Conservation (phyloP, 768 basidiomycete genomes). For the Naganishia antarctica region DNA sequence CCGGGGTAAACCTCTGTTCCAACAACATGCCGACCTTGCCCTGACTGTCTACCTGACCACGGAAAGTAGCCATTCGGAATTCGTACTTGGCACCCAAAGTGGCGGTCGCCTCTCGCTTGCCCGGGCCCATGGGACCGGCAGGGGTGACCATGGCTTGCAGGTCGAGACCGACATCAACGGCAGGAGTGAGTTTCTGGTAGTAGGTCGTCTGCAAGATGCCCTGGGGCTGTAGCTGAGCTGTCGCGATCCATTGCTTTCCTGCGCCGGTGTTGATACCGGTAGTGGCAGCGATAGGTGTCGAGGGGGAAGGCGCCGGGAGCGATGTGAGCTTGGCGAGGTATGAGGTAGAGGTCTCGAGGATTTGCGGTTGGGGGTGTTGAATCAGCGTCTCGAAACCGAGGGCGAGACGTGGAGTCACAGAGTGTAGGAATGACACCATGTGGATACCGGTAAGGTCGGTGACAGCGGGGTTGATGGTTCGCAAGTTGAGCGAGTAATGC, state of each 20-base stretch:
- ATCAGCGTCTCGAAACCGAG: conserved; percentile 78
- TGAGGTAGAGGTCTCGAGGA: conserved; percentile 57
- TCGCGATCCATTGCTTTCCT: conserved; percentile 72
- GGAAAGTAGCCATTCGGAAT: conserved; percentile 84
- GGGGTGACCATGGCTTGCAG: conserved; percentile 66
- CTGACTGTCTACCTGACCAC: conserved; percentile 87
- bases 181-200: conserved; percentile 91
- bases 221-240: conserved; percentile 74
- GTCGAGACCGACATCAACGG: conserved; percentile 96
- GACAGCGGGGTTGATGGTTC: conserved; percentile 86
- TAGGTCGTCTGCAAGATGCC: conserved; percentile 87
- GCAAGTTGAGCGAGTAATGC: conserved; percentile 79
- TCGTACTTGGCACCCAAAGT: conserved; percentile 96
- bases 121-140: conserved; percentile 54
- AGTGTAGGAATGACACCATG: conserved; percentile 86
- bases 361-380: conserved; percentile 66
- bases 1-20: conserved; percentile 92
- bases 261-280: conserved; percentile 33
- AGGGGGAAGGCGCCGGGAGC: conserved; percentile 36
- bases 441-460: conserved; percentile 84
- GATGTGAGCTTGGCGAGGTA: conserved; percentile 51
- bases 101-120: conserved; percentile 81
- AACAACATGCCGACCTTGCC: conserved; percentile 92
- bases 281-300: conserved; percentile 36
- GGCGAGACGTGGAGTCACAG: conserved; percentile 81